Base-by-base conservation (phyloP, 2,329 filamentous ascomycete genomes). In the Helotiales sp. region DNA sequence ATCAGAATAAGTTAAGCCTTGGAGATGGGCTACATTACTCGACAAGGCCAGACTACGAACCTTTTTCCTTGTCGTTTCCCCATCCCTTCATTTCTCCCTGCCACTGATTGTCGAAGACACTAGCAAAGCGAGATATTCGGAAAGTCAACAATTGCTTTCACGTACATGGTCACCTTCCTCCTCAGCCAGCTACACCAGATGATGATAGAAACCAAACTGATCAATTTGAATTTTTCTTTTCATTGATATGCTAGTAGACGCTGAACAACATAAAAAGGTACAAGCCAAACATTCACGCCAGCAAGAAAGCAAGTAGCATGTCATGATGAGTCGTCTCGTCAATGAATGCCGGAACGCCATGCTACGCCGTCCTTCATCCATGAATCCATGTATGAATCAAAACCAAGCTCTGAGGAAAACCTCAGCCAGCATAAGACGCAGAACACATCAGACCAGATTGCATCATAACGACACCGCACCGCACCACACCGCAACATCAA, bases 241-340 rank as follows among this genome's bases (percentile, higher is more conserved):
- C n/a, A 45, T 45, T 45, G 40, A 17, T 45, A 45, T 20, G 2
- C 6, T 34, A 34, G 30, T 6, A 34, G 30, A 34, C 17, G 40
- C 40, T 45, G 40, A 45, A 45, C 40, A 8, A 10, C 40, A 34
- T 37, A 50, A 22, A 55, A 40, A 40, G 17, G 40, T 20, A 45
- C 54, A 40, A 37, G 54, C n/a, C 54, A 57, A 26, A 8, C 26
- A 30, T 4, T 32, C 10, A 34, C 20, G n/a, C 52, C 28, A 55
- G 17, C 52, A 55, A 55, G 17, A 2, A 32, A 37, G 52, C 52
- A 34, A 22, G 54, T 32, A 57, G 54, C 22, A 26, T 22, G 32
- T 57, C 54, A 57, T 57, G 54, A 57, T 40, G 20, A 40, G 32
- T 37, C 32, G 30, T 57, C 54, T 40, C 49, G 49, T 57, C 32